A percentile compares a stretch with the other conserved stretches of the same genome.
These are phyloP conservation scores for Opeltia flavorubescens DNA, from an alignment of 495 filamentous ascomycete genomes.

Conservation along the genomic window DNA sequence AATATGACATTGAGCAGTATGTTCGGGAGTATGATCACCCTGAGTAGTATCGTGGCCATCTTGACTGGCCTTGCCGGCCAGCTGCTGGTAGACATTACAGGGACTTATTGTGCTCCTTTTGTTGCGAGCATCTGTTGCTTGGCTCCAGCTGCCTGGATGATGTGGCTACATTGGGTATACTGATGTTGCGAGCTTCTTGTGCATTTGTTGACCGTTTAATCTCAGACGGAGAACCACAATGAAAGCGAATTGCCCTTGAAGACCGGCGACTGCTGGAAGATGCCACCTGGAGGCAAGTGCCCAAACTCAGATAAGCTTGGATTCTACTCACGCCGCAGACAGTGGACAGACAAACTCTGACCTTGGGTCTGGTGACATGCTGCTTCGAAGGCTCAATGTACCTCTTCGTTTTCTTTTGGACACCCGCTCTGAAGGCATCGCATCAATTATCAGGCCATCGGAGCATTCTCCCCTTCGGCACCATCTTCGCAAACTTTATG, in stretches of 20 bases:
- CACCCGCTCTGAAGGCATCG: constrained; percentile 31
- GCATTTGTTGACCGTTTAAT: neutral
- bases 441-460: constrained; percentile 12
- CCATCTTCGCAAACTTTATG: constrained; percentile 46
- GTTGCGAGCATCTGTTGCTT: constrained; percentile 26
- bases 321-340: neutral
- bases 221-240: constrained; percentile 34
- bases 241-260: constrained; percentile 8
- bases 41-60: constrained; percentile 39
- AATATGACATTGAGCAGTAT: constrained; percentile 21
- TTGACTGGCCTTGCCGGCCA: constrained; percentile 28
- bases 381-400: constrained; percentile 47
- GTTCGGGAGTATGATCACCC: constrained; percentile 35
- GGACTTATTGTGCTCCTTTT: constrained; percentile 38
- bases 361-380: constrained; percentile 33
- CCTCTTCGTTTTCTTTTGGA: constrained; percentile 45
- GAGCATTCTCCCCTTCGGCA: constrained; percentile 34
- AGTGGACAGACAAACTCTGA: constrained; percentile 25
- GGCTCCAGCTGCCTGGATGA: constrained; percentile 24
- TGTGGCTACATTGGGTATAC: constrained; percentile 35
- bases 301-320: neutral
- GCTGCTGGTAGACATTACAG: constrained; percentile 23
- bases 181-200: neutral
- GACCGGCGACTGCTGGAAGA: neutral
- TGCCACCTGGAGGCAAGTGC: neutral